A percentile compares a stretch with the other conserved stretches of the same genome.
Evolutionary conservation across 2,329 filamentous ascomycete genomes (phyloP).

Genomic region (Colletotrichum tofieldiae): DNA sequence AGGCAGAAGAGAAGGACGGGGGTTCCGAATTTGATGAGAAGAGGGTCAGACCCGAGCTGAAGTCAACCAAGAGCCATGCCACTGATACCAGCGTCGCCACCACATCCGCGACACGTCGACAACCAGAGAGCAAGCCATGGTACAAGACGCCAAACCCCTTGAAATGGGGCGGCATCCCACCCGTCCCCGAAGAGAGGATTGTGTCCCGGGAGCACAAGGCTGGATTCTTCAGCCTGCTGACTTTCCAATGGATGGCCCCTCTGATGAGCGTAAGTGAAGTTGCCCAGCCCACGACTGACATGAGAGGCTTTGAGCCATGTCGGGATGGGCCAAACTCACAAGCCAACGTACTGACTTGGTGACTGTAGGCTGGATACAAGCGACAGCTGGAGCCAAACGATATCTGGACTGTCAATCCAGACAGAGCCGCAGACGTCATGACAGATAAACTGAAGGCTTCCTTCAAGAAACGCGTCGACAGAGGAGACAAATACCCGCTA

Average conservation of each 20-base stretch:
- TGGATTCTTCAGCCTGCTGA: constrained; percentile 80
- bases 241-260: constrained; percentile 92
- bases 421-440: constrained; percentile 80
- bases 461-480: constrained; percentile 78
- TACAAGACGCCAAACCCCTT: constrained; percentile 75
- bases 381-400: constrained; percentile 87
- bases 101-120: constrained; percentile 52
- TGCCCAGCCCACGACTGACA: background rate
- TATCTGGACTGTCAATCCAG: constrained; percentile 90
- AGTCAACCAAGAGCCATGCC: constrained; percentile 66
- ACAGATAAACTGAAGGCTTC: constrained; percentile 76
- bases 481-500: constrained; percentile 81
- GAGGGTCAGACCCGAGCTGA: constrained; percentile 47
- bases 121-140: constrained; percentile 69
- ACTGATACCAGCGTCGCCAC: constrained; percentile 68
- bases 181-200: constrained; percentile 67
- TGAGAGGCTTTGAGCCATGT: background rate
- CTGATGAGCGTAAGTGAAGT: constrained; percentile 79
- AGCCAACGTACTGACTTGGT: background rate
- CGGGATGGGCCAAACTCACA: background rate
- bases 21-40: constrained; percentile 35
- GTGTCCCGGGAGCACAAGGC: constrained; percentile 81
- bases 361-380: constrained; percentile 81
- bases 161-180: constrained; percentile 70
- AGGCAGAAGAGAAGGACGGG: constrained; percentile 28